These are phyloP conservation scores for Lonicera japonica DNA, from an alignment of 129 eudicot genomes.

Conservation along the genomic window DNA sequence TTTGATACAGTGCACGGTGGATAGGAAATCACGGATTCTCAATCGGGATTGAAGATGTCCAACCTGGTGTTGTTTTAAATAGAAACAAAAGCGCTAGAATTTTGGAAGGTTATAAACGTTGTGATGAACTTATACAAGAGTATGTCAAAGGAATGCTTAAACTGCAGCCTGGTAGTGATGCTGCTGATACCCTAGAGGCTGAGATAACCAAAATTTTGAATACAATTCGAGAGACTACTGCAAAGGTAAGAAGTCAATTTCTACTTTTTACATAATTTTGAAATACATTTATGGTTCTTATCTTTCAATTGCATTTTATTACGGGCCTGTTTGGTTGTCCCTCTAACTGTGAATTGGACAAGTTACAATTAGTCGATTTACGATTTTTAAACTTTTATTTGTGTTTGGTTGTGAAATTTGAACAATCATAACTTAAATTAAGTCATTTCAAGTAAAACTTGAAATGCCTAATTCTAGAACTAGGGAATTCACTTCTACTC, in stretches of 20 bases:
- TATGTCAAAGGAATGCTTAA: conserved; percentile 57
- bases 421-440: too few relatives aligned
- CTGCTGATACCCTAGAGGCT: conserved; percentile 87
- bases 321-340: too few relatives aligned
- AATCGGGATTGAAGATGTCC: conserved; percentile 94
- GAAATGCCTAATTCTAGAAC: too few relatives aligned
- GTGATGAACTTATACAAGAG: conserved; percentile 44
- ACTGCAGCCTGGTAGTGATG: conserved; percentile 77
- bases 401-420: too few relatives aligned
- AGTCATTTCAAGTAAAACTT: too few relatives aligned
- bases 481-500: too few relatives aligned
- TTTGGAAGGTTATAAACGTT: conserved; percentile 35
- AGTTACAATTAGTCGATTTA: too few relatives aligned
- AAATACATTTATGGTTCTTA: neutral
- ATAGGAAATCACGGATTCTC: conserved; percentile 99
- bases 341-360: too few relatives aligned
- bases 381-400: too few relatives aligned
- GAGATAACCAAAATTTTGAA: conserved; percentile 55
- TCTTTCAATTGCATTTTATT: neutral
- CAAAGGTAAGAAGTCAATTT: conserved; percentile 35
- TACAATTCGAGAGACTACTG: conserved; percentile 62
- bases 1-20: conserved; percentile 84
- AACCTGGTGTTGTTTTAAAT: conserved; percentile 57
- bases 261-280: neutral
- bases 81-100: conserved; percentile 35